Percentiles rank a stretch among this genome's conserved stretches.
Conservation (phyloP, 2,329 filamentous ascomycete genomes). For the Onygenales sp. region DNA sequence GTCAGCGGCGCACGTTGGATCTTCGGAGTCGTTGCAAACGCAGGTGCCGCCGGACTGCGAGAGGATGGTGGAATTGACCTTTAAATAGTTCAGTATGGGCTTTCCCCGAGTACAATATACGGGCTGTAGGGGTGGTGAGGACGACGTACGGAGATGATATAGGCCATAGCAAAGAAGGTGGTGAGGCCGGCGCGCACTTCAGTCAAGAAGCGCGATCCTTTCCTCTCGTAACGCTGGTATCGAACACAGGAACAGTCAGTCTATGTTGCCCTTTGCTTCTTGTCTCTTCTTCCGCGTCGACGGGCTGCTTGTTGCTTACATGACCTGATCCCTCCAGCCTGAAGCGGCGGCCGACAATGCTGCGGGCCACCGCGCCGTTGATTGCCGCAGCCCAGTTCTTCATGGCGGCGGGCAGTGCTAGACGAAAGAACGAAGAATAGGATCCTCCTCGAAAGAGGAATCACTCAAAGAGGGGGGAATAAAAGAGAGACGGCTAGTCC, state of each 20-base stretch:
- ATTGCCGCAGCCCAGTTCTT: conserved; percentile 37
- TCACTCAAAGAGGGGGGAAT: background rate
- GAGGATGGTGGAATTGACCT: conserved; percentile 59
- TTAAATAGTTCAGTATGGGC: background rate
- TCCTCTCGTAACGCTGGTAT: conserved; percentile 57
- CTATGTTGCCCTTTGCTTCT: background rate
- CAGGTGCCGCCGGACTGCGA: conserved; percentile 67
- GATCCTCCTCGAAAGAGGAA: background rate
- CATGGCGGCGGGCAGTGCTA: background rate
- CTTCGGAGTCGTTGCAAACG: conserved; percentile 49
- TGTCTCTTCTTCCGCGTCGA: background rate
- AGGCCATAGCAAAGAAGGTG: conserved; percentile 73
- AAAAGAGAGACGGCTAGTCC: background rate
- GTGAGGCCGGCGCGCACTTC: conserved; percentile 76
- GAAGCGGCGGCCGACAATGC: conserved; percentile 63
- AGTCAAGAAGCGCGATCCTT: conserved; percentile 69
- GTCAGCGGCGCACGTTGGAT: conserved; percentile 42
- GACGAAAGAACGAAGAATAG: background rate
- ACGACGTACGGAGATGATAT: conserved; percentile 63
- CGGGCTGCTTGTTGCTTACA: conserved; percentile 44
- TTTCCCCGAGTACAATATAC: background rate
- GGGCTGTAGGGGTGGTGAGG: background rate
- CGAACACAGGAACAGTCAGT: background rate
- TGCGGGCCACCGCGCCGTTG: conserved; percentile 53
- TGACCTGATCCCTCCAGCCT: conserved; percentile 73